A percentile compares a stretch with the other conserved stretches of the same genome.
Conservation (phyloP, 2,329 filamentous ascomycete genomes). For the Coniochaeta sp. region DNA sequence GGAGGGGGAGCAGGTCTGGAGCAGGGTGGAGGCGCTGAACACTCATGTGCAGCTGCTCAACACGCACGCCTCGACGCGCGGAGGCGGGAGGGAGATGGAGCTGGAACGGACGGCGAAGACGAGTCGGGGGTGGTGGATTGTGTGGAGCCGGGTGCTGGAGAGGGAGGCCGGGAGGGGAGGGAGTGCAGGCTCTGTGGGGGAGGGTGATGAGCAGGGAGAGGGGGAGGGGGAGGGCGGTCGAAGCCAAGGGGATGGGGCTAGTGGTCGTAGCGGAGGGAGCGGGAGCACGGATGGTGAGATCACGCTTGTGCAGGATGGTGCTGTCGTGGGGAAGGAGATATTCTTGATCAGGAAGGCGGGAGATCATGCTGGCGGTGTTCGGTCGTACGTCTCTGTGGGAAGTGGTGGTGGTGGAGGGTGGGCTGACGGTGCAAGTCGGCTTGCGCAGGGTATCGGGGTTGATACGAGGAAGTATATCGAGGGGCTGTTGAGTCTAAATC, state of each 20-base stretch:
- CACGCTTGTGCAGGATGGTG: slow-evolving; percentile 7
- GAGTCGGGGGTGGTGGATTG: slow-evolving; percentile 61
- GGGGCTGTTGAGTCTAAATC: slow-evolving; percentile 57
- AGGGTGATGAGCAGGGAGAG: slow-evolving; percentile 8
- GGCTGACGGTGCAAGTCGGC: slow-evolving; percentile 47
- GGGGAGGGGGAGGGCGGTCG: not conserved
- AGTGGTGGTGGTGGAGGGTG: slow-evolving; percentile 26
- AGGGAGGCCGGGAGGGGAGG: slow-evolving; percentile 12
- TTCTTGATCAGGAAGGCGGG: slow-evolving; percentile 53
- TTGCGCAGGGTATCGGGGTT: slow-evolving; percentile 68
- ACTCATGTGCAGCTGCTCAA: slow-evolving; percentile 58
- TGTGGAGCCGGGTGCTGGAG: slow-evolving; percentile 53
- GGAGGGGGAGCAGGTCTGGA: slow-evolving; percentile 34
- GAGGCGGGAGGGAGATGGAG: slow-evolving; percentile 25
- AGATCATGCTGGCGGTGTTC: slow-evolving; percentile 34
- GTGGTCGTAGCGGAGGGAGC: not conserved
- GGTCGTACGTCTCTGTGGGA: slow-evolving; percentile 14
- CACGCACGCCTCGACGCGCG: slow-evolving; percentile 40
- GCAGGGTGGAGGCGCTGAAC: slow-evolving; percentile 54
- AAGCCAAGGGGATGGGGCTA: not conserved
- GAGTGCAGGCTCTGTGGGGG: slow-evolving; percentile 2
- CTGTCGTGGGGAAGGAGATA: slow-evolving; percentile 46
- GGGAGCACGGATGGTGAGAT: not conserved
- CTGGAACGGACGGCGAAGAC: slow-evolving; percentile 59
- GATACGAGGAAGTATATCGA: slow-evolving; percentile 72